Evolutionary conservation across 129 eudicot genomes (phyloP).

Genomic region (Mikania micrantha): DNA sequence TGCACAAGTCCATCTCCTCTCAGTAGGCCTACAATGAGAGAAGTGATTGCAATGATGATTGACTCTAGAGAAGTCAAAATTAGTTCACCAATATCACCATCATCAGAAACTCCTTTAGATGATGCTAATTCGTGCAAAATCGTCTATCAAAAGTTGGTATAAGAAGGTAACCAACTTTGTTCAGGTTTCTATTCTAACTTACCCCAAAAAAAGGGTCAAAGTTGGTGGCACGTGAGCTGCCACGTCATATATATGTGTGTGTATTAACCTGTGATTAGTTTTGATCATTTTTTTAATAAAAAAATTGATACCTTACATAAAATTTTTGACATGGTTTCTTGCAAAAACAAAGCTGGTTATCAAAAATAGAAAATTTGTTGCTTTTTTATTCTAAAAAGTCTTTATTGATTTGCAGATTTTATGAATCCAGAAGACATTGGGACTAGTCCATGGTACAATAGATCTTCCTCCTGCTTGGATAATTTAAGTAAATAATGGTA

Average conservation of each 20-base stretch:
- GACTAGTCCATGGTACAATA: slow-evolving; percentile 7
- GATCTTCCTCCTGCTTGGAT: slow-evolving; percentile 16
- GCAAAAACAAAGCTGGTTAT: neutral
- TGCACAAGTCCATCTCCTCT: slow-evolving; percentile 76
- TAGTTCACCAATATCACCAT: slow-evolving; percentile 46
- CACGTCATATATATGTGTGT: too few species aligned
- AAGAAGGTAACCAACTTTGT: neutral
- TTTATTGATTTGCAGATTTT: slow-evolving; percentile 26
- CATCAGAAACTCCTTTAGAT: slow-evolving; percentile 74
- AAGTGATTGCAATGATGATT: slow-evolving; percentile 74
- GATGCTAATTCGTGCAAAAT: slow-evolving; percentile 34
- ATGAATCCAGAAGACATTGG: slow-evolving; percentile 18
- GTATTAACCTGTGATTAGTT: neutral
- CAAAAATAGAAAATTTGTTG: neutral
- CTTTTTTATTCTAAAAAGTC: neutral
- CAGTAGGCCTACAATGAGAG: slow-evolving; percentile 85
- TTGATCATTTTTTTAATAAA: neutral
- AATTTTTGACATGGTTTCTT: neutral
- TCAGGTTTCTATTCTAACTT: neutral
- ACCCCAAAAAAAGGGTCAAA: neutral
- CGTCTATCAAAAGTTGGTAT: neutral
- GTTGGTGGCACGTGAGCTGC: neutral
- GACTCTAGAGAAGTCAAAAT: slow-evolving; percentile 46
- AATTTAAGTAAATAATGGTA: slow-evolving; percentile 13
- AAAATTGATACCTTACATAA: neutral